Evolutionary conservation across 2,329 filamentous ascomycete genomes (phyloP), one percentile per base, ranked within the genome.

Genomic region (Xylaria sp.): DNA sequence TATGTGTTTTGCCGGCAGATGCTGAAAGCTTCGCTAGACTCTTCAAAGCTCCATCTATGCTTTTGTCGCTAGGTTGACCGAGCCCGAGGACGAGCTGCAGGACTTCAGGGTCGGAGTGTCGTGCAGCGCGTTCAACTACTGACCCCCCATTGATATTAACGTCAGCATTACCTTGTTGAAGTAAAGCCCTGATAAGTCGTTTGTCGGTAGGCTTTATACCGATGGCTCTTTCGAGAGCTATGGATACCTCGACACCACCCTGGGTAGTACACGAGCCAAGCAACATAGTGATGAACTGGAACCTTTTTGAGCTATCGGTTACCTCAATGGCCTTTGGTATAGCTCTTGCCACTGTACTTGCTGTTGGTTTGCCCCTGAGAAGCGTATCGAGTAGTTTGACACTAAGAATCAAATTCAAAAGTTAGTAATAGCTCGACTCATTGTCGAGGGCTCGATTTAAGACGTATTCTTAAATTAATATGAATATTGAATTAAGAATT

Each of bases 91-190:
- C 72, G 27, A 84, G 74, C 3, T 85, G 83, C 1, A 88, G 76
- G 1, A 89, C 78, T 21, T 84, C 80, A 0, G 82, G 82, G 50
- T 89, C 84, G 0, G 82, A 78, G 29, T 84, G 85, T 81, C 79
- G 66, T 5, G 78, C 76, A 18, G 65, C 73, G 35, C 69, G 75
- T 70, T 79, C 78, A 13, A 87, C 76, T 16, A 83, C 81, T 2
- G 79, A 77, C 10, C 85, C 86, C 0, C 81, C 78, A 2, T 84
- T 77, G 10, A 81, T 77, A 68, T 89, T 89, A 63, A 88, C 77
- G 66, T 89, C 85, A 2, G 85, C 86, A 25, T 82, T 81, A 0
- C 87, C 87, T 29, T 84, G 80, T 29, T 85, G 81, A 2, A 89
- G 75, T 2, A 90, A 78, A 8, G 85, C 75, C 4, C 78, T 78